Percentiles rank a stretch among this genome's conserved stretches.
Evolutionary conservation across 2,329 filamentous ascomycete species (phyloP).

Genomic region (Cadophora sp.): DNA sequence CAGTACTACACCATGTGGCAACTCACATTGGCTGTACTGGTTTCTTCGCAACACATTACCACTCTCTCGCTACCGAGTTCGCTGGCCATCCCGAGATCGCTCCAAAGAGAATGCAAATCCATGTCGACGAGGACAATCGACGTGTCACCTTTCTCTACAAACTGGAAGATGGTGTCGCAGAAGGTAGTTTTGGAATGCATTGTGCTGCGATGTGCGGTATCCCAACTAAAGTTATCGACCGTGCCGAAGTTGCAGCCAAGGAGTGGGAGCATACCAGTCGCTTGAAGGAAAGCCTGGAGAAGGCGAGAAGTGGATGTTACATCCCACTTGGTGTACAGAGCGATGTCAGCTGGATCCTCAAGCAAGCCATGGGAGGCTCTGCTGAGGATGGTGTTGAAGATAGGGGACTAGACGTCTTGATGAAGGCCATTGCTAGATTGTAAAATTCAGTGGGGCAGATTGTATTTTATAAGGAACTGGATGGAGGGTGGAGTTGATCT

Average conservation of each 20-base stretch:
- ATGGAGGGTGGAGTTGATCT: not conserved
- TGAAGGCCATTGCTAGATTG: constrained; percentile 65
- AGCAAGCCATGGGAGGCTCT: constrained; percentile 50
- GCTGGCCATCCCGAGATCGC: constrained; percentile 85
- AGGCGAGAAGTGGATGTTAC: constrained; percentile 78
- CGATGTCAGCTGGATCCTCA: constrained; percentile 81
- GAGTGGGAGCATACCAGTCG: constrained; percentile 96
- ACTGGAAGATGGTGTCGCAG: constrained; percentile 89
- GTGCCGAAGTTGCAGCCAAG: constrained; percentile 85
- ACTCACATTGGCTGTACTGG: constrained; percentile 92
- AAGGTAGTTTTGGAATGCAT: constrained; percentile 98
- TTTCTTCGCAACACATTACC: constrained; percentile 98
- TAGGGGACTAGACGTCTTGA: constrained; percentile 63
- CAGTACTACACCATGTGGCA: constrained; percentile 94
- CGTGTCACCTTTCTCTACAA: constrained; percentile 98
- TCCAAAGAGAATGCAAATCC: constrained; percentile 90
- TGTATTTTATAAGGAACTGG: constrained; percentile 14
- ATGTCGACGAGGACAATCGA: constrained; percentile 83
- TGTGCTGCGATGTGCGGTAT: constrained; percentile 99
- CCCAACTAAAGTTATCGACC: constrained; percentile 78
- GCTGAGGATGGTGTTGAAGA: constrained; percentile 52
- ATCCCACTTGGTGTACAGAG: constrained; percentile 87
- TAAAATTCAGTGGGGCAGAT: constrained; percentile 41
- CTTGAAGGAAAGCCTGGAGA: constrained; percentile 86
- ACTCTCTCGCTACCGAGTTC: constrained; percentile 91